Base-by-base conservation (phyloP, 495 filamentous ascomycete genomes). In the Trichoderma asperelloides region DNA sequence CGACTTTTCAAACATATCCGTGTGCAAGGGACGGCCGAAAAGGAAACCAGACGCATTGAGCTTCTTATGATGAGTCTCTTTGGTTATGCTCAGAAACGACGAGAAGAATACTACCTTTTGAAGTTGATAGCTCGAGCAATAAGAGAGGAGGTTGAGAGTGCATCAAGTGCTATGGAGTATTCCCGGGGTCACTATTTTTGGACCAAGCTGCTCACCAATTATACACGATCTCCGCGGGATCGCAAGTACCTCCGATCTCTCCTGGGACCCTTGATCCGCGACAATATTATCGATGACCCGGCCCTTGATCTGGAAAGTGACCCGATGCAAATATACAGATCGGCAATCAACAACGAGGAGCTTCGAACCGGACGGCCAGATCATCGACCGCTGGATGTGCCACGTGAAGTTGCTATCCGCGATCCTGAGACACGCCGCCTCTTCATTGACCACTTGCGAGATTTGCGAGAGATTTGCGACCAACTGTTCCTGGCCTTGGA, bases 21-120 rank as follows among this genome's bases (percentile, higher is more conserved):
- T 66, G 93, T 96, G 75, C 82, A 92, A 68, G 93, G 90, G 41
- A 92, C 88, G 0, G 80, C 93, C 2, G 95, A 99, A 73, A 96
- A 92, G 76, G 95, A 98, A 69, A 89, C 88, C 71, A 96, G 97
- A 76, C 83, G 91, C 63, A 89, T 97, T 47, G 91, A 97, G 73
- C 90, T 92, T 67, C 78, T 98, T 67, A 93, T 96, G 80, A 97
- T 99, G 93, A 91, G 93, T 7, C 84, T 98, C 27, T 99, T 98
- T 71, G 95, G 95, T 12, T 97, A 97, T 72, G 94, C 95, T 2
- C 96, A 98, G 73, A 99, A 97, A 79, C 84, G 92, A 70, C 83
- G 95, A 71, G 95, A 99, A 71, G 95, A 99, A 70, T 99, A 97
- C 74, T 97, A 98, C 74, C 84, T 99, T 11, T 82, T 99, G 65